These are phyloP conservation scores for Lactarius pseudohatsudake DNA, from an alignment of 768 basidiomycete species.

Conservation along the genomic window DNA sequence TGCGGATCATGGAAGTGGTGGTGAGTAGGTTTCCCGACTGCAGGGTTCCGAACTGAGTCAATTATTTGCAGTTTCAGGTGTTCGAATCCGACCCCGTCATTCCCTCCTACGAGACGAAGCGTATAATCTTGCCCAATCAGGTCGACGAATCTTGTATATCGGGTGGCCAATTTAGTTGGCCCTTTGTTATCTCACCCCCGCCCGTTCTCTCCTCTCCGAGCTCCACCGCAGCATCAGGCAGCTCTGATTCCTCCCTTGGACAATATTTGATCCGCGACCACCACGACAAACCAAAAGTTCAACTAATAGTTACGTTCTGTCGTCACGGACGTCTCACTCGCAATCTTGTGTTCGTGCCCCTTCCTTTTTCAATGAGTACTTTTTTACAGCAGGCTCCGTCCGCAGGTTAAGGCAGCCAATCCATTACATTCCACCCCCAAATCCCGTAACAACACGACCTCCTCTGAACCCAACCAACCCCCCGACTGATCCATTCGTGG, in stretches of 20 bases:
- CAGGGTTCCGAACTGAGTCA: neutral
- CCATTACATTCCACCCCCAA: neutral
- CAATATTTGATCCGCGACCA: neutral
- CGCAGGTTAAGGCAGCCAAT: slow-evolving; percentile 11
- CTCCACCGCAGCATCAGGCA: neutral
- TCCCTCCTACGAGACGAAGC: slow-evolving; percentile 11
- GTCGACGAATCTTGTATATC: slow-evolving; percentile 3
- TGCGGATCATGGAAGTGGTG: slow-evolving; percentile 20
- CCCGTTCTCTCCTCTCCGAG: neutral
- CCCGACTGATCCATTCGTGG: neutral
- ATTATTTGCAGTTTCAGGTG: slow-evolving; percentile 6
- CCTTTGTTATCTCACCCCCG: slow-evolving; percentile 13
- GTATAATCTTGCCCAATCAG: neutral
- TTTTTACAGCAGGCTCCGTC: neutral
- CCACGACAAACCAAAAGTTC: neutral
- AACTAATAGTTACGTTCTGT: slow-evolving; percentile 13
- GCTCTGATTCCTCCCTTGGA: neutral
- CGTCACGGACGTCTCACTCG: slow-evolving; percentile 12
- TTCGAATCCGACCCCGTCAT: slow-evolving; percentile 3
- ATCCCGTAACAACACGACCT: neutral
- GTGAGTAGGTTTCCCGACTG: slow-evolving; percentile 5
- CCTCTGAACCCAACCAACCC: neutral
- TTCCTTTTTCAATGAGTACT: neutral
- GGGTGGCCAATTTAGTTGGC: slow-evolving; percentile 14
- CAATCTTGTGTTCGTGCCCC: slow-evolving; percentile 19